phyloP scores from a whole-genome alignment of 352 stramenopile species.

The Thraustochytrium sp. region DNA sequence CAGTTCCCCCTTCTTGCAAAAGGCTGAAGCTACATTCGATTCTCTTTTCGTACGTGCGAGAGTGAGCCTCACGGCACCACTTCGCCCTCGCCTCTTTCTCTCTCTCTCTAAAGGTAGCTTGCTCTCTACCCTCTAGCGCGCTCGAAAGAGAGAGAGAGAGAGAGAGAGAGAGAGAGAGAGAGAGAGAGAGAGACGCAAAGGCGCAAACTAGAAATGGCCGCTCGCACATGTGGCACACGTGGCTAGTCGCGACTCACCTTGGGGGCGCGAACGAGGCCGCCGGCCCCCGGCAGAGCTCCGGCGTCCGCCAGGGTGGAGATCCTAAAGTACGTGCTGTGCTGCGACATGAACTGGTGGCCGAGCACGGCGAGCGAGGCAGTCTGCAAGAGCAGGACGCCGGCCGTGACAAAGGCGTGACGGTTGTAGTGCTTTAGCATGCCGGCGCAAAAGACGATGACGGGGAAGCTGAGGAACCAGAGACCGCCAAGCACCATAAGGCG shows the following conservation, averaged over 20 bases:
- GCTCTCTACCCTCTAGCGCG: too few species aligned
- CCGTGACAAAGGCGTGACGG: conserved; percentile 29
- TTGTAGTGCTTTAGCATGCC: conserved; percentile 30
- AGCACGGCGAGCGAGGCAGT: conserved; percentile 4
- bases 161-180: too few species aligned
- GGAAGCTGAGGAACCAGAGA: conserved; percentile 43
- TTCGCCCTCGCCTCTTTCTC: too few species aligned
- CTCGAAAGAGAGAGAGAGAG: too few species aligned
- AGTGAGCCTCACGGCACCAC: too few species aligned
- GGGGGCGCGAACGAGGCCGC: conserved; percentile 33
- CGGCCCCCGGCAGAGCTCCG: conserved; percentile 30
- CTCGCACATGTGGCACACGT: too few species aligned
- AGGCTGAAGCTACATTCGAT: too few species aligned
- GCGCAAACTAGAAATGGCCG: too few species aligned
- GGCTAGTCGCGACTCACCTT: conserved; percentile 40
- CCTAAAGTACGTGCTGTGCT: conserved; percentile 46
- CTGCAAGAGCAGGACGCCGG: conserved; percentile 17
- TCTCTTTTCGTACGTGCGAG: too few species aligned
- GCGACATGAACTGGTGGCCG: conserved; percentile 42
- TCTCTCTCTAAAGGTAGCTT: too few species aligned
- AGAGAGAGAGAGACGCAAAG: too few species aligned
- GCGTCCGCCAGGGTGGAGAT: conserved; percentile 26
- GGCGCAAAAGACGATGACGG: background rate
- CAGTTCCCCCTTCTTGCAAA: too few species aligned
- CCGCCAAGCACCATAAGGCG: conserved; percentile 20